Conservation (phyloP, 2,329 filamentous ascomycete species). For the Xylaria sp. region DNA sequence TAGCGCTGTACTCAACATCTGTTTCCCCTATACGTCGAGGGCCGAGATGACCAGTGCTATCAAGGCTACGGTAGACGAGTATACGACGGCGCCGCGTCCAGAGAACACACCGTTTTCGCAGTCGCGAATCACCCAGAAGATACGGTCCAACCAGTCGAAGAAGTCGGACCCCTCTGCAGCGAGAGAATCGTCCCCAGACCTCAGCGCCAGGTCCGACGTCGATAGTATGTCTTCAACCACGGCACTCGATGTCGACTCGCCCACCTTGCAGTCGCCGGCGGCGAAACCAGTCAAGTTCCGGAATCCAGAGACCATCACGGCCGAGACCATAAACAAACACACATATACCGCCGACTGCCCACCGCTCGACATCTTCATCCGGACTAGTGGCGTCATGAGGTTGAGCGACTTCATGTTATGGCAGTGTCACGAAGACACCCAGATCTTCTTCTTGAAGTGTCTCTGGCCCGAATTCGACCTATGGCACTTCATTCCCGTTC, state of each 20-base stretch:
- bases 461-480: conserved; percentile 97
- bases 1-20: conserved; percentile 78
- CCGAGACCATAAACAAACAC: conserved; percentile 78
- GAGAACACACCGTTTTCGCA: conserved; percentile 80
- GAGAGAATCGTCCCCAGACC: conserved; percentile 52
- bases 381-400: conserved; percentile 90
- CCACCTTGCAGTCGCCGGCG: conserved; percentile 42
- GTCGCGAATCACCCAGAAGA: conserved; percentile 82
- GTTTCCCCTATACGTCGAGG: conserved; percentile 94
- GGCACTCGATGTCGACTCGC: conserved; percentile 59
- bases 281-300: conserved; percentile 48
- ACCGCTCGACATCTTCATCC: conserved; percentile 85
- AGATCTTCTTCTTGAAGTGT: conserved; percentile 89
- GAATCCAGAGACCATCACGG: conserved; percentile 86
- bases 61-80: conserved; percentile 83
- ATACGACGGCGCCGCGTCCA: conserved; percentile 70
- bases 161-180: conserved; percentile 50
- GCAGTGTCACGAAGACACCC: conserved; percentile 92
- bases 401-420: conserved; percentile 98
- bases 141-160: conserved; percentile 68
- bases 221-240: conserved; percentile 63
- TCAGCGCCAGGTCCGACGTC: conserved; percentile 50
- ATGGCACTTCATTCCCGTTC: conserved; percentile 87
- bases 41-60: conserved; percentile 94
- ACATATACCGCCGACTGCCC: conserved; percentile 87